These are phyloP conservation scores for Iris macrosiphon DNA, from an alignment of 106 monocot genomes.

Conservation along the genomic window DNA sequence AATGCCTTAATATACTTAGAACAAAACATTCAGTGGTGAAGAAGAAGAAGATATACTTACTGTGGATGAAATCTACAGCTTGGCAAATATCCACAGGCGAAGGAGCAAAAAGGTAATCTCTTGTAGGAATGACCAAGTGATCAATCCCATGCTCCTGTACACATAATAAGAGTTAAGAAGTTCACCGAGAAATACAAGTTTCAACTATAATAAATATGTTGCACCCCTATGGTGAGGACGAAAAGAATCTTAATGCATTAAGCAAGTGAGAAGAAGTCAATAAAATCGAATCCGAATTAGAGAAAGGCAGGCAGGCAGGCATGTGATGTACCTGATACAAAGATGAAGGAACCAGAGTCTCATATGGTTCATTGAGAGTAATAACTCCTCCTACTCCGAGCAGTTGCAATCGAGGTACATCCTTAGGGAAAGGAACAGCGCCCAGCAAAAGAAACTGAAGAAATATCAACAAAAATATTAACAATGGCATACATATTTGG, in stretches of 20 bases:
- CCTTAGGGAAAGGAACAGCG: constrained; percentile 73
- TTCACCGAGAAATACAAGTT: too few relatives aligned
- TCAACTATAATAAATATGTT: too few relatives aligned
- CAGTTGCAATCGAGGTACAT: constrained; percentile 49
- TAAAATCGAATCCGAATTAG: too few relatives aligned
- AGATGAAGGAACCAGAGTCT: constrained; percentile 67
- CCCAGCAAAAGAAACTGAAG: constrained; percentile 57
- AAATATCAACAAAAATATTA: neutral
- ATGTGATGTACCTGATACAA: constrained; percentile 58
- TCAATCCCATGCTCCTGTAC: constrained; percentile 62
- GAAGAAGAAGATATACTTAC: neutral
- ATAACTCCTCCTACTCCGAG: constrained; percentile 69
- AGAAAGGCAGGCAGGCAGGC: too few relatives aligned
- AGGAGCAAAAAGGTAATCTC: constrained; percentile 72
- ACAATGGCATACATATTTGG: neutral
- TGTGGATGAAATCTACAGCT: constrained; percentile 24
- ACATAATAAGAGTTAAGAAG: neutral
- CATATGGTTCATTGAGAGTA: constrained; percentile 71
- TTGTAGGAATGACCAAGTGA: constrained; percentile 67
- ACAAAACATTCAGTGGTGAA: too few relatives aligned
- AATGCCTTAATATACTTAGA: too few relatives aligned
- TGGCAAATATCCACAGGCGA: constrained; percentile 13
- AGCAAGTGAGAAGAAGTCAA: too few relatives aligned
- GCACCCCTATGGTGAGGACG: too few relatives aligned
- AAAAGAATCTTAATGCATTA: too few relatives aligned